Conservation (phyloP, 495 filamentous ascomycete genomes). For the Xanthoparmelia taractica region DNA sequence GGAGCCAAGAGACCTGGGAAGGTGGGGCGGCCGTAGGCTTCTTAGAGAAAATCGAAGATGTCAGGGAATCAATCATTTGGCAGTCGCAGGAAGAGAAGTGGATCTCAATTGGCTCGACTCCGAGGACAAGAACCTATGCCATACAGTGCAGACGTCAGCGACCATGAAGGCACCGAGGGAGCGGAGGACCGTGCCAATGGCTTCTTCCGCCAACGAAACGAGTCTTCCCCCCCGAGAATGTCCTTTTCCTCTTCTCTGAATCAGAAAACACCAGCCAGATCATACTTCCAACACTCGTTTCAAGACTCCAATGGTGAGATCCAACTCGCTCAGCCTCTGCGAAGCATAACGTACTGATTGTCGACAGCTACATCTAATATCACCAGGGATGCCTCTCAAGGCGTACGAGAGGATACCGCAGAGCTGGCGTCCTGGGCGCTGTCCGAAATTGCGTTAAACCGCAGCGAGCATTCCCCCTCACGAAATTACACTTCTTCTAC, state of each 20-base stretch:
- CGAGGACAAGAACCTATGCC: slow-evolving; percentile 8
- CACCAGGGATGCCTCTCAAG: slow-evolving; percentile 61
- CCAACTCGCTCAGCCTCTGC: neutral
- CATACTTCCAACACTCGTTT: slow-evolving; percentile 69
- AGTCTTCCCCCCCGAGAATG: slow-evolving; percentile 22
- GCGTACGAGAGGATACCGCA: slow-evolving; percentile 82
- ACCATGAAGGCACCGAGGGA: slow-evolving; percentile 7
- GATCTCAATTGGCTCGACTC: slow-evolving; percentile 19
- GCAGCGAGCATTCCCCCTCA: slow-evolving; percentile 26
- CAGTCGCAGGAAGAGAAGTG: slow-evolving; percentile 16
- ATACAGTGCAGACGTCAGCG: slow-evolving; percentile 10
- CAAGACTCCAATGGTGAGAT: slow-evolving; percentile 49
- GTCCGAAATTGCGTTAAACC: slow-evolving; percentile 47
- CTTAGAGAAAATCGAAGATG: slow-evolving; percentile 1
- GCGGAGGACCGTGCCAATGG: slow-evolving; percentile 9
- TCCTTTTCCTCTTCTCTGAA: slow-evolving; percentile 30
- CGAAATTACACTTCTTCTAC: slow-evolving; percentile 9
- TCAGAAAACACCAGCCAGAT: slow-evolving; percentile 64
- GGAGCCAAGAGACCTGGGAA: neutral
- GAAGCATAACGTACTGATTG: slow-evolving; percentile 26
- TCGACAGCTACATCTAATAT: slow-evolving; percentile 48
- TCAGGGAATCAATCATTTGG: neutral
- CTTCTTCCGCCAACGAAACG: slow-evolving; percentile 7
- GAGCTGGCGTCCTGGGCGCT: slow-evolving; percentile 84
- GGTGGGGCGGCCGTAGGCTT: neutral